phyloP scores from a whole-genome alignment of 192 early-diverging fungal genomes.

The Entomortierella chlamydospora region DNA sequence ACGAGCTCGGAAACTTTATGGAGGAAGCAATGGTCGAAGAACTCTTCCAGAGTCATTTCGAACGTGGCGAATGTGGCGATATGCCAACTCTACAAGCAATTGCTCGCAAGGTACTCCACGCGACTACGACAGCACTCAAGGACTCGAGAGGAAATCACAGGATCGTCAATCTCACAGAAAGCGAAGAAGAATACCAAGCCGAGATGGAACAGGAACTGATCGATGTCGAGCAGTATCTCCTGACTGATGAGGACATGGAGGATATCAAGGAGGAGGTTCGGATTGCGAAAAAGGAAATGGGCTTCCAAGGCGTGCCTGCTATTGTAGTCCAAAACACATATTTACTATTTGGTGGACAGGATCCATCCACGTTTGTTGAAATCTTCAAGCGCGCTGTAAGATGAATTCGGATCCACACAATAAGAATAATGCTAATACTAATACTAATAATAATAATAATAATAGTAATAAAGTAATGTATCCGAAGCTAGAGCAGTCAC shows the following conservation, averaged over 20 bases:
- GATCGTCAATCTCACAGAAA: neutral
- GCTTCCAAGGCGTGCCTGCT: conserved; percentile 26
- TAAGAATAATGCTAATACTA: too few relatives aligned
- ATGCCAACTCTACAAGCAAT: conserved; percentile 2
- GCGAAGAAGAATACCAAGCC: neutral
- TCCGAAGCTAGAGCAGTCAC: too few relatives aligned
- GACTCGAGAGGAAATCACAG: neutral
- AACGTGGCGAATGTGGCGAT: conserved; percentile 31
- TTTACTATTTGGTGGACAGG: conserved; percentile 20
- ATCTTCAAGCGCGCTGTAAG: conserved; percentile 31
- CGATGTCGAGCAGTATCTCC: conserved; percentile 10
- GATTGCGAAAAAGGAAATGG: conserved; percentile 14
- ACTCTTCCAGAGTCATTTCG: conserved; percentile 28
- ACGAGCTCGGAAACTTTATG: conserved; percentile 10
- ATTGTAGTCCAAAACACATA: conserved; percentile 34
- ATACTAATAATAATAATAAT: too few relatives aligned
- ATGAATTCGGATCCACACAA: too few relatives aligned
- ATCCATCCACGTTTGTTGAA: conserved; percentile 20
- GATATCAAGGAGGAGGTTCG: conserved; percentile 26
- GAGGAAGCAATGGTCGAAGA: conserved; percentile 45
- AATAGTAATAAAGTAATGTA: too few relatives aligned
- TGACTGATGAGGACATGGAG: conserved; percentile 11
- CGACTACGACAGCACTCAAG: neutral
- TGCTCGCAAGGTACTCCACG: conserved; percentile 13
- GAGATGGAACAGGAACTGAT: conserved; percentile 11